Evolutionary conservation across 257 asterid species (phyloP).

Genomic region (Mitragyna speciosa): DNA sequence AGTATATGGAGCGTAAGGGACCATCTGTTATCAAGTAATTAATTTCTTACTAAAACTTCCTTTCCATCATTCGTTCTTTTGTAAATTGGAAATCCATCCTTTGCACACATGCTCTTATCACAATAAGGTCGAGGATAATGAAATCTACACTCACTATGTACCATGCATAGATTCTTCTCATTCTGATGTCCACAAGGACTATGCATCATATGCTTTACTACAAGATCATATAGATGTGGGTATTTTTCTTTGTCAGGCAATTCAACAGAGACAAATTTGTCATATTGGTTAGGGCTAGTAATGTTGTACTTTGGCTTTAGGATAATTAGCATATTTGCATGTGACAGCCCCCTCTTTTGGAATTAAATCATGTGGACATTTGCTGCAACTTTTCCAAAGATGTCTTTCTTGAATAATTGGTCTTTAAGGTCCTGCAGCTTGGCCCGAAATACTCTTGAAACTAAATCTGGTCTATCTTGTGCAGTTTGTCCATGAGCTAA

Average conservation of each 20-base stretch:
- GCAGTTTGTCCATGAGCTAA: background rate
- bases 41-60: background rate
- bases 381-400: background rate
- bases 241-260: background rate
- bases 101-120: background rate
- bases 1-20: background rate
- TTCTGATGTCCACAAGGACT: background rate
- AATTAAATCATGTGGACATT: background rate
- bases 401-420: background rate
- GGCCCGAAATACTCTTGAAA: background rate
- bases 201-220: background rate
- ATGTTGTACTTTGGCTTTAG: background rate
- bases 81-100: background rate
- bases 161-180: background rate
- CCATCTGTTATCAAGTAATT: background rate
- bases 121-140: background rate
- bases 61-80: background rate
- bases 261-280: background rate
- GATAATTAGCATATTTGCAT: background rate
- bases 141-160: background rate
- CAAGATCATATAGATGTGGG: background rate
- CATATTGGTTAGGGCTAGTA: background rate
- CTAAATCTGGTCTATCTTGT: background rate
- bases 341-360: background rate
- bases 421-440: background rate